Evolutionary conservation across 257 asterid species (phyloP).

Genomic region (Solanum clarkiae): DNA sequence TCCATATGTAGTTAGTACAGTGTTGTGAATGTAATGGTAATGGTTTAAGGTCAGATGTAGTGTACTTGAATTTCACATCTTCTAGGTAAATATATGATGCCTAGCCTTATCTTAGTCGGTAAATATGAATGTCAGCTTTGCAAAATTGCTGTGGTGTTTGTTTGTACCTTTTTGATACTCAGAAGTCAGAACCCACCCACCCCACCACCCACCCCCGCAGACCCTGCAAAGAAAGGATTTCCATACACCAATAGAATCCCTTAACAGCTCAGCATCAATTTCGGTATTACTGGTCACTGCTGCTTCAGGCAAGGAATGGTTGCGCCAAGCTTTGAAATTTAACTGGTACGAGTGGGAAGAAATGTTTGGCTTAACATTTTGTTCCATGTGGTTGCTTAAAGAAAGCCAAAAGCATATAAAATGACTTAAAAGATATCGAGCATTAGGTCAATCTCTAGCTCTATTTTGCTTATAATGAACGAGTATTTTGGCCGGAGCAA

Average conservation of each 20-base stretch:
- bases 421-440: neutral
- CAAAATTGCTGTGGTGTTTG: neutral
- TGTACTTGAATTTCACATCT: neutral
- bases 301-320: neutral
- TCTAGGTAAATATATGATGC: constrained; percentile 1
- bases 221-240: neutral
- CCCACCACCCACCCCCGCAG: neutral
- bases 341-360: neutral
- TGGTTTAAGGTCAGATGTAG: neutral
- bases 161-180: neutral
- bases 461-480: neutral
- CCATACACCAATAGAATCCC: neutral
- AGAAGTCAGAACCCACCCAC: neutral
- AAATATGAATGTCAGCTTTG: neutral
- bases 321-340: neutral
- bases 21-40: neutral
- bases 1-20: neutral
- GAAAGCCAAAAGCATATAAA: neutral
- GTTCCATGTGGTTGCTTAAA: neutral
- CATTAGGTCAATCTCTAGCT: neutral
- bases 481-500: neutral
- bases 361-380: neutral
- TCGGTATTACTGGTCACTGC: neutral
- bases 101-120: neutral
- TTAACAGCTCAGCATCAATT: neutral